These are phyloP conservation scores for Penicillium griseofulvum DNA, from an alignment of 2,329 filamentous ascomycete genomes.

Conservation along the genomic window DNA sequence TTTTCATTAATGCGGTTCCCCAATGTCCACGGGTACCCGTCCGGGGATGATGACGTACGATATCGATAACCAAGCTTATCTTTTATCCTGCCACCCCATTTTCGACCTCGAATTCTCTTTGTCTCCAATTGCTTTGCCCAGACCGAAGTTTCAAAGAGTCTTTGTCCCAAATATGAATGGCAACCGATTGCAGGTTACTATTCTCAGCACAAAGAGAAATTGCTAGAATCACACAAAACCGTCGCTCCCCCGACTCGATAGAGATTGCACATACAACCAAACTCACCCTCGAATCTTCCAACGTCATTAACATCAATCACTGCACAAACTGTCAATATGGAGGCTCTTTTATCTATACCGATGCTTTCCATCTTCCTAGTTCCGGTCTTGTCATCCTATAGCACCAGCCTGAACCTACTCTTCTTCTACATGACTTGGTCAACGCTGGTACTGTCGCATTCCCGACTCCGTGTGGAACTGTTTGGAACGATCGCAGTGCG, in stretches of 20 bases:
- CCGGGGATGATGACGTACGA: slow-evolving; percentile 23
- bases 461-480: slow-evolving; percentile 71
- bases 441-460: slow-evolving; percentile 74
- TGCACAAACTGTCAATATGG: slow-evolving; percentile 43
- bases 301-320: not conserved
- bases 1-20: not conserved
- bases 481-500: slow-evolving; percentile 67
- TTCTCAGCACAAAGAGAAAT: not conserved
- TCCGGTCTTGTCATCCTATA: slow-evolving; percentile 60
- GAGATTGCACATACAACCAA: not conserved
- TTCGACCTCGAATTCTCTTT: slow-evolving; percentile 5
- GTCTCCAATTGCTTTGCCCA: not conserved
- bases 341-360: slow-evolving; percentile 47
- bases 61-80: slow-evolving; percentile 14
- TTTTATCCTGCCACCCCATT: slow-evolving; percentile 16
- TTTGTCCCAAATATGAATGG: not conserved
- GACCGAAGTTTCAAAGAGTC: not conserved
- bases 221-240: not conserved
- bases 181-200: not conserved
- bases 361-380: slow-evolving; percentile 30
- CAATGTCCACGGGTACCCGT: not conserved
- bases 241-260: slow-evolving; percentile 1
- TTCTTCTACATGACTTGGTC: slow-evolving; percentile 93
- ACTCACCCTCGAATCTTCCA: not conserved
- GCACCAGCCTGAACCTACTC: slow-evolving; percentile 75